Evolutionary conservation across 805 yeast genomes (phyloP), one percentile per base, ranked within the genome.

Genomic region (Jamesozyma piceae): DNA sequence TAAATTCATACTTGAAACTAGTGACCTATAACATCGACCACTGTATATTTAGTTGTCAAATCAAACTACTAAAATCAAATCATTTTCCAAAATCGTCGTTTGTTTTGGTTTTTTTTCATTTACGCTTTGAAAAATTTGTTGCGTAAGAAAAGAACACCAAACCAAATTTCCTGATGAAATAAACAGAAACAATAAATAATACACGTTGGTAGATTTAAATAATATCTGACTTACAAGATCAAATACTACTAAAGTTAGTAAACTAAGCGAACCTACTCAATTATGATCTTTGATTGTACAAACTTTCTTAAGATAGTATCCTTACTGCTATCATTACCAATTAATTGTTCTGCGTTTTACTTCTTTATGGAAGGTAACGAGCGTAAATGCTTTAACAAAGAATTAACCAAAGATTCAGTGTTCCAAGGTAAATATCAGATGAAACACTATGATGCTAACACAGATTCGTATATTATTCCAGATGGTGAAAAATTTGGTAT

Each of bases 1-100:
- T 28, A 88, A 67, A 60, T 89, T 89, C 53, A 62, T 58, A 5
- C n/a, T n/a, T n/a, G n/a, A n/a, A n/a, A n/a, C n/a, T n/a, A n/a
- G n/a, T n/a, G n/a, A 26, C 11, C 11, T 26, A 11, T 26, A 11
- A 26, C n/a, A n/a, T n/a, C n/a, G n/a, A n/a, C n/a, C n/a, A n/a
- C n/a, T n/a, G n/a, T n/a, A n/a, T n/a, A n/a, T 26, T 26, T 8
- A 26, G 28, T 26, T 26, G 11, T 11, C 11, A 11, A 8, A 9
- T 9, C 28, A 26, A 8, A 26, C 11, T 26, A 26, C 11, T 26
- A 26, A n/a, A n/a, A n/a, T n/a, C n/a, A 32, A 4, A 5, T 13
- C 29, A 24, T 9, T 35, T 19, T 9, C 29, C 38, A 35, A 35
- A 6, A 5, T 11, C 15, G 17, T 11, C 33, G 17, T 30, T 30